Conservation (phyloP, 495 filamentous ascomycete genomes). For the Podospora pseudopauciseta region DNA sequence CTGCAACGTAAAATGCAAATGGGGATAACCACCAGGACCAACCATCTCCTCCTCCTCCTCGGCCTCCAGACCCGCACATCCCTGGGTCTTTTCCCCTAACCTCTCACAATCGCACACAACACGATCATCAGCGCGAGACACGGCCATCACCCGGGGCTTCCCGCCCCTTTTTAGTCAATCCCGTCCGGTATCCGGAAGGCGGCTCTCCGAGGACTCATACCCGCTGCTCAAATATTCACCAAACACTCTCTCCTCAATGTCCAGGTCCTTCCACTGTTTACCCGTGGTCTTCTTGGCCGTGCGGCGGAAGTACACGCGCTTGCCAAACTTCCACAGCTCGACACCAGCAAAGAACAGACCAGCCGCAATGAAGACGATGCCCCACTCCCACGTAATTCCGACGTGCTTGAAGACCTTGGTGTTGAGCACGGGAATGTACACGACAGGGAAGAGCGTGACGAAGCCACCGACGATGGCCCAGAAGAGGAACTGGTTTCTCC, state of each 20-base stretch:
- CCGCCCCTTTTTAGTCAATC: slow-evolving; percentile 44
- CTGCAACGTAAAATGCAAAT: background rate
- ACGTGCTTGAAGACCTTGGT: slow-evolving; percentile 67
- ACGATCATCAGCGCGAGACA: background rate
- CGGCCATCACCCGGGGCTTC: slow-evolving; percentile 34
- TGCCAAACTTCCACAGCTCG: slow-evolving; percentile 63
- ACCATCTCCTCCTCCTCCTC: background rate
- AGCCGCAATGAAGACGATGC: slow-evolving; percentile 53
- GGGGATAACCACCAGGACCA: background rate
- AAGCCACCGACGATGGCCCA: slow-evolving; percentile 67
- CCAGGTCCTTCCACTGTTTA: slow-evolving; percentile 37
- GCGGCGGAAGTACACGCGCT: slow-evolving; percentile 42
- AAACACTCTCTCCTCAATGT: slow-evolving; percentile 40
- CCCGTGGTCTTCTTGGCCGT: slow-evolving; percentile 21
- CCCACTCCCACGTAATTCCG: slow-evolving; percentile 72
- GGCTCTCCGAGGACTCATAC: slow-evolving; percentile 8
- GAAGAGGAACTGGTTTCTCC: slow-evolving; percentile 71
- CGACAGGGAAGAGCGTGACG: slow-evolving; percentile 63
- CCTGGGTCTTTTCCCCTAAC: background rate
- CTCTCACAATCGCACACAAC: background rate
- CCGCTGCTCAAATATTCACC: slow-evolving; percentile 32
- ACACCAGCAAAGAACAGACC: slow-evolving; percentile 58
- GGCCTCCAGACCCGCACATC: background rate
- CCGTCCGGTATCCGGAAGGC: slow-evolving; percentile 16
- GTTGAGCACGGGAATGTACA: slow-evolving; percentile 72